Evolutionary conservation across 1,139 yeast species (phyloP), one percentile per base, ranked within the genome.

Genomic region (Yamadazyma siamensis): DNA sequence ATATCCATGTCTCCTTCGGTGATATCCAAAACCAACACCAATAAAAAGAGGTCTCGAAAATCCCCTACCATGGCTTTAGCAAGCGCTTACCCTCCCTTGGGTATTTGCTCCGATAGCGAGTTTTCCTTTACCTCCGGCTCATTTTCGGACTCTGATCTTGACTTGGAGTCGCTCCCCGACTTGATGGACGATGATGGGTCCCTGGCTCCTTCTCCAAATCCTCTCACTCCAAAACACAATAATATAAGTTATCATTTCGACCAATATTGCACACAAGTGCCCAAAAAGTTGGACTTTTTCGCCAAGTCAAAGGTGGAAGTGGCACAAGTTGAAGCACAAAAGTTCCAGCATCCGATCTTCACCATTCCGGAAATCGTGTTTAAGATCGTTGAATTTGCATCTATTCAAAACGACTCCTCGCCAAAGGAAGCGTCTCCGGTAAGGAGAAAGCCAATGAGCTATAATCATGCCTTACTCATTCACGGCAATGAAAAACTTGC

Each of bases 351-450:
- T 18, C 34, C 59, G 63, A 81, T 87, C 5, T 81, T 87, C 48
- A 66, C 67, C 31, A 77, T 82, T 13, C 95, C 96, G 0, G 96
- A 88, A 53, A 80, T 88, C 34, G 65, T 87, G 13, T 58, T 69
- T 41, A 65, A 68, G 36, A 83, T 88, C 11, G 47, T 87, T 16
- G 61, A 65, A 15, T 75, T 64, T 51, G 79, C 85, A 10, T 85
- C 82, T 28, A 59, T 61, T 21, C 65, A 59, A 38, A 52, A 47
- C 32, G 60, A 75, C 5, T 52, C 54, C 4, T 61, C 77, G 12
- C 87, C 91, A 3, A 73, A 67, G 34, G 89, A 82, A 47, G 54
- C 55, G 9, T 56, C 75, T 0, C 82, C 84, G 23, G 51, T 67
- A 1, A 59, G 94, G 41, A 69, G 94, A 43, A 72, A 71, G 38